Base-by-base conservation (phyloP, 176 grass and related monocot genomes). In the Aegilops tauschii region DNA sequence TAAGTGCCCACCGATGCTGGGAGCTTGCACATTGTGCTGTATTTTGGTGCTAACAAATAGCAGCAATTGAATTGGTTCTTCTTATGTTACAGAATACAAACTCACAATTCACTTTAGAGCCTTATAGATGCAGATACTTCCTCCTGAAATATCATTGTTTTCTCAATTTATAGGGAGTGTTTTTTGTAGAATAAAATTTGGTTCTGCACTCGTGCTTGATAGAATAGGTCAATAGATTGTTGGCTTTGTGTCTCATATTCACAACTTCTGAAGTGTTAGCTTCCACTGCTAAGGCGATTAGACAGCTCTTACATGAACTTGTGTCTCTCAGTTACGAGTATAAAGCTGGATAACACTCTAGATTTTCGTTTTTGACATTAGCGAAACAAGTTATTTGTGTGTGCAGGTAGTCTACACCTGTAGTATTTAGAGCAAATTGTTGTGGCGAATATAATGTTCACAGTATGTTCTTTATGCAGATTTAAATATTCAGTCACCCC, bases 401-500 rank as follows among this genome's bases (percentile, higher is more conserved):
- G 12, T 86, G 65, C 14, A n/a, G 58, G 6, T 45, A 6, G 16
- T 36, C 3, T 61, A 37, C 8, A 76, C 67, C 21, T 87, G 23
- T 73, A 13, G 17, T 59, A 45, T 80, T 32, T 64, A 5, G 12
- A 58, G 27, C 36, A 39, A 17, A 21, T 68, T 80, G 34, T 84
- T 7, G 50, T 7, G 69, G 16, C 45, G 61, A 50, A 30, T 78
- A 25, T 21, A 76, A 11, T 85, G 13, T 25, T 87, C 21, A 81
- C 29, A 23, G 18, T 23, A 25, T 54, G n/a, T 37, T 6, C 80
- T 80, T 84, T 86, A 29, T 82, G 76, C 88, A 98, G 93, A 96
- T 92, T 64, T 94, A 80, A 98, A 94, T 82, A 98, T 98, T 18
- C 93, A 98, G 73, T 79, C 93, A 8, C 92, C 96, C n/a, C 96